Percentiles rank a stretch among this genome's conserved stretches.
Evolutionary conservation across 176 grass and related monocot species (phyloP).

Genomic region (Elaeis guineensis): DNA sequence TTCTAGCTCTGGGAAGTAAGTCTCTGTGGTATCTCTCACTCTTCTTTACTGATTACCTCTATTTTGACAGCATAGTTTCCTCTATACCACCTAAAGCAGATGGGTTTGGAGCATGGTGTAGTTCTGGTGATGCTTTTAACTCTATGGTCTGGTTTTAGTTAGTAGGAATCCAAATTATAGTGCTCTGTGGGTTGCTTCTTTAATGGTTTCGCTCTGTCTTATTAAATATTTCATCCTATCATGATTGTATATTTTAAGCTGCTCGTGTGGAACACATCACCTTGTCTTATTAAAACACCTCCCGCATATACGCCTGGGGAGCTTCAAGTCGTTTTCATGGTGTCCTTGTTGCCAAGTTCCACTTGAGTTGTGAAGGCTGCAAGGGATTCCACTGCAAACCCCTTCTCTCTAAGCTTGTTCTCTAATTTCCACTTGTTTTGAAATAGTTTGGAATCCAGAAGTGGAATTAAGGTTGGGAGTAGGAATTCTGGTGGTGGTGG

Average conservation of each 20-base stretch:
- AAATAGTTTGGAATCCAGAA: neutral
- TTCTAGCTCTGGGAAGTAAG: neutral
- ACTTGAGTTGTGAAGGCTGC: no score
- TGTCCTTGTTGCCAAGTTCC: no score
- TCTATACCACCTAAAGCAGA: neutral
- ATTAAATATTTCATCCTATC: no score
- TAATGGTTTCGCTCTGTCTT: conserved; percentile 18
- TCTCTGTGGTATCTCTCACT: neutral
- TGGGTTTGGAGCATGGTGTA: neutral
- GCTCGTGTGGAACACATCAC: no score
- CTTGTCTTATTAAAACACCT: no score
- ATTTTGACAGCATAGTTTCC: no score
- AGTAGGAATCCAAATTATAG: neutral
- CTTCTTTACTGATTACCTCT: no score
- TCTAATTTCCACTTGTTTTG: conserved; percentile 17
- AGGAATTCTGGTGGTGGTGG: neutral
- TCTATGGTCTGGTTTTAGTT: neutral
- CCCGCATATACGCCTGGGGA: no score
- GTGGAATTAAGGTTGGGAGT: neutral
- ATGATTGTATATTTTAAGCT: no score
- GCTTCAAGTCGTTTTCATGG: no score
- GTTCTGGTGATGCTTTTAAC: neutral
- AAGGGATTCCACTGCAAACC: neutral
- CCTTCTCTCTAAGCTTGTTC: conserved; percentile 10
- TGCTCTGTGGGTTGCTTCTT: conserved; percentile 22